Base-by-base conservation (phyloP, 495 filamentous ascomycete species). In the Glarea lozoyensis region DNA sequence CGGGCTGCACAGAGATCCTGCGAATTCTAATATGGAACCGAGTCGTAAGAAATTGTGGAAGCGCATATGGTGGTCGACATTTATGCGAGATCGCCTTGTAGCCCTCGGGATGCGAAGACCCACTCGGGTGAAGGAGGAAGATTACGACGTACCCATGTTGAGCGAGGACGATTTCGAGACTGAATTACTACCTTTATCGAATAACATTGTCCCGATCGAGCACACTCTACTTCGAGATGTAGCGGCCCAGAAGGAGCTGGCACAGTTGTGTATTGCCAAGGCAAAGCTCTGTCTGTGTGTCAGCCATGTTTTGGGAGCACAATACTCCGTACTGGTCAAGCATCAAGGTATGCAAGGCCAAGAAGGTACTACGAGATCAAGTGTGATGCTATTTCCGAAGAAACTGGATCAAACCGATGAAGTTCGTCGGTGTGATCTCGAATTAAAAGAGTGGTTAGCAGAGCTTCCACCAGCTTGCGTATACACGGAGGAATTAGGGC, bases 51-150 rank as follows among this genome's bases (percentile, higher is more conserved):
- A 75, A 46, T 66, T 94, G 49, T 90, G 86, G 85, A 93, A 88
- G 60, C 69, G 86, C 23, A 86, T 95, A 42, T 95, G 88, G 88
- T 94, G 88, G 88, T 88, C 84, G 36, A 88, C 82, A 43, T 92
- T 89, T 53, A 92, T 90, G 71, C 78, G 87, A 31, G 88, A 95
- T 61, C 83, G 86, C 31, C 62, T 93, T 24, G 82, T 95, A 45
- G 88, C 88, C 4, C 60, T 94, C 15, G 88, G 88, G 25, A 93
- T 94, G 87, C 75, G 88, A 39, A 75, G 88, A 45, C 88, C 87
- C 9, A 89, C 86, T 46, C 70, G 87, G 31, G 86, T 94, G 60
- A 92, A 93, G 69, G 79, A 83, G 49, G 82, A 88, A 49, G 86
- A 94, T 59, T 92, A 80, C 56, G 83, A 93, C 52, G 88, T 94